These are phyloP conservation scores for Coniochaeta ligniaria DNA, from an alignment of 2,329 filamentous ascomycete species.

Conservation along the genomic window DNA sequence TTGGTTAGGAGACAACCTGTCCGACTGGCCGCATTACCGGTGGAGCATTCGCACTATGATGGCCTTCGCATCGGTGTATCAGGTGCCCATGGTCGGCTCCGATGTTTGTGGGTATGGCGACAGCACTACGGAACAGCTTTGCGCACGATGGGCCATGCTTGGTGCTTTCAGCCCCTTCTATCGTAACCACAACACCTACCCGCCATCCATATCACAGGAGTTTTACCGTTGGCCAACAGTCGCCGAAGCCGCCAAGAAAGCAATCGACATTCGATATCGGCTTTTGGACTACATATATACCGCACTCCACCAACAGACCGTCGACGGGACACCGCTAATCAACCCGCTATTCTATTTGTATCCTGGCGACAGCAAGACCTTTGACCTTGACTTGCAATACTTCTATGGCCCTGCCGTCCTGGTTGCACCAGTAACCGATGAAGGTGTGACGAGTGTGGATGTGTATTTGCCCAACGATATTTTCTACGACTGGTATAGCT, in stretches of 20 bases:
- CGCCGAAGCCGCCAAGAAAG: conserved; percentile 52
- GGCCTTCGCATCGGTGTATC: conserved; percentile 57
- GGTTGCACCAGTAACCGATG: conserved; percentile 36
- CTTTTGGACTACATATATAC: conserved; percentile 73
- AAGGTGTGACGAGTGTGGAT: conserved; percentile 33
- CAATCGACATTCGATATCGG: conserved; percentile 61
- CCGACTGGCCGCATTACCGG: conserved; percentile 49
- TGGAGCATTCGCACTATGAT: conserved; percentile 51
- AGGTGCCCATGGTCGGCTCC: conserved; percentile 60
- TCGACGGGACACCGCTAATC: conserved; percentile 56
- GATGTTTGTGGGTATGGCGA: conserved; percentile 73
- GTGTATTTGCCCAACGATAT: conserved; percentile 39
- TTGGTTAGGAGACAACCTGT: conserved; percentile 54
- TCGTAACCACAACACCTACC: conserved; percentile 58
- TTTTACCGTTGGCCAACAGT: conserved; percentile 63
- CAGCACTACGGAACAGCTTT: conserved; percentile 61
- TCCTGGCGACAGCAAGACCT: conserved; percentile 36
- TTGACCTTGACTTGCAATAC: conserved; percentile 36
- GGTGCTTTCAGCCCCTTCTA: conserved; percentile 72
- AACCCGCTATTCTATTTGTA: conserved; percentile 66
- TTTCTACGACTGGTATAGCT: conserved; percentile 46
- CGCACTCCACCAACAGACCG: conserved; percentile 52
- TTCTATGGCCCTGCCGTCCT: conserved; percentile 37
- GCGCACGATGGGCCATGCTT: conserved; percentile 67
- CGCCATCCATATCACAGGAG: conserved; percentile 51